Evolutionary conservation across 1,284 basidiomycete species (phyloP), one percentile per base, ranked within the genome.

Genomic region (Trametes sp.): DNA sequence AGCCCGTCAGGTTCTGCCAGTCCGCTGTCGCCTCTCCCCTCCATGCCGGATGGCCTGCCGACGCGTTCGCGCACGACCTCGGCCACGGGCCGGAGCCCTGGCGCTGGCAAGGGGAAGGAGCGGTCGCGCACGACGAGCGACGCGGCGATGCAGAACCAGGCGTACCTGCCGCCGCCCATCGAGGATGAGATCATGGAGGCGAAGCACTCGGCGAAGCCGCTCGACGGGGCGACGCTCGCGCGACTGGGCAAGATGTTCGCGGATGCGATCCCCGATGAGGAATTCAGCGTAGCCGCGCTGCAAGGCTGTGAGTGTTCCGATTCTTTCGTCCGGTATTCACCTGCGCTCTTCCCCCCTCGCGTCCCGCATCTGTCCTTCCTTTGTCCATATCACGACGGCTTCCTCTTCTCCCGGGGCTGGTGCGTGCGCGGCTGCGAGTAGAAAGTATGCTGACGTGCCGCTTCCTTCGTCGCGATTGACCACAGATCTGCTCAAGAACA

Each of bases 251-350:
- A 89, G 76, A 74, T 80, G 60, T 95, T 94, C 71, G 89, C 91
- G 4, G 87, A 89, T 63, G 78, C 84, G 26, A 87, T 94, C 29
- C 90, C 92, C 0, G 89, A 92, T 26, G 87, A 90, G 44, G 89
- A 90, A 76, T 93, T 94, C 73, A 91, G 89, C 69, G 89, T 94
- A 58, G 92, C 93, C n/a, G 88, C 90, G 59, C 78, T 95, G 62
- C 93, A 94, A 77, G 93, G 92, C 73, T 94, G 89, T 91, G 74
- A 83, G 89, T 86, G 57, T 65, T 50, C 69, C 70, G 64, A 67
- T 70, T 61, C 53, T 54, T 69, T 66, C 57, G 61, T 59, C 26
- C n/a, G 65, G 63, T 63, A 23, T 62, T 61, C 49, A 59, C 59
- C 63, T 64, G 41, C 51, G 21, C 48, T 21, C n/a, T 48, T 58